A percentile compares a stretch with the other conserved stretches of the same genome.
Evolutionary conservation across 1,284 basidiomycete genomes (phyloP).

Genomic region (Anthracocystis setariae): DNA sequence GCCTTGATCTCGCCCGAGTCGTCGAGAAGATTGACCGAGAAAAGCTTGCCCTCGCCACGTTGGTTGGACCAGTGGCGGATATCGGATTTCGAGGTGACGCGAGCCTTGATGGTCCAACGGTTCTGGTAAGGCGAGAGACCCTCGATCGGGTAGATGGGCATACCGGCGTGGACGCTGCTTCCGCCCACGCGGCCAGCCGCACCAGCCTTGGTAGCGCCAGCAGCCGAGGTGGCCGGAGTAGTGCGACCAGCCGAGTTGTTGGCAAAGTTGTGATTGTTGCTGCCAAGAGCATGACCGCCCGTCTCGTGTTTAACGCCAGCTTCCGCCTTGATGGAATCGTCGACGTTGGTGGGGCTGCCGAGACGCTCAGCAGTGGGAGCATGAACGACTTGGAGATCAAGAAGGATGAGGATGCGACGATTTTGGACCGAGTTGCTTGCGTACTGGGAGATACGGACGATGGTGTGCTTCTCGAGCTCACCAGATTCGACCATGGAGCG

Average conservation of each 20-base stretch:
- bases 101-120: constrained; percentile 94
- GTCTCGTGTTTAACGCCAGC: constrained; percentile 42
- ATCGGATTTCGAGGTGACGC: constrained; percentile 89
- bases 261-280: constrained; percentile 24
- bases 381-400: constrained; percentile 73
- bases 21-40: constrained; percentile 92
- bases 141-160: constrained; percentile 84
- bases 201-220: constrained; percentile 22
- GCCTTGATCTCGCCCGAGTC: constrained; percentile 74
- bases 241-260: constrained; percentile 45
- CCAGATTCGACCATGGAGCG: constrained; percentile 80
- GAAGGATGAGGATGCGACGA: constrained; percentile 83
- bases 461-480: constrained; percentile 77
- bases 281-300: constrained; percentile 26
- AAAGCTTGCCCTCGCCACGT: constrained; percentile 93
- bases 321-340: constrained; percentile 35
- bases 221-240: constrained; percentile 42
- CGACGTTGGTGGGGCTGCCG: constrained; percentile 59
- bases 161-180: constrained; percentile 54
- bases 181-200: constrained; percentile 43
- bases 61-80: constrained; percentile 89
- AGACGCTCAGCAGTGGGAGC: constrained; percentile 49
- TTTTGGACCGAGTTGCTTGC: constrained; percentile 86
- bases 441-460: constrained; percentile 80
- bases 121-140: constrained; percentile 96